Conservation (phyloP, 2,329 filamentous ascomycete species). For the Akanthomyces lecanii region DNA sequence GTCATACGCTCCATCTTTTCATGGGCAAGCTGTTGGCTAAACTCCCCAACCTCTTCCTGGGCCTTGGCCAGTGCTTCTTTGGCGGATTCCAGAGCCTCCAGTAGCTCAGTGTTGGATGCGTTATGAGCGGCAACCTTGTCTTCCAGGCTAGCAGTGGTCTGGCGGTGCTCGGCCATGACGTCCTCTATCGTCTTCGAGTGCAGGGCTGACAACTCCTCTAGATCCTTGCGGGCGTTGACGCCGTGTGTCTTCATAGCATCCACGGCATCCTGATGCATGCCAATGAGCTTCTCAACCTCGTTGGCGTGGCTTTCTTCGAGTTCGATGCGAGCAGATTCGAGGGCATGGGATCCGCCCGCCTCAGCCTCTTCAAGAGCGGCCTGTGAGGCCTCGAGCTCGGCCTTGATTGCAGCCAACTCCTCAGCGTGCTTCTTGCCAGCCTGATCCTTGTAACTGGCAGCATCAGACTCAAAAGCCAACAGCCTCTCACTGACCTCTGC, state of each 20-base stretch:
- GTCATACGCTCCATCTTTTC: conserved; percentile 59
- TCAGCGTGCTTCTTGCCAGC: conserved; percentile 28
- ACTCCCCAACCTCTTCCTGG: conserved; percentile 44
- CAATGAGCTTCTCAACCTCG: conserved; percentile 45
- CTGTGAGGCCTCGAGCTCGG: conserved; percentile 35
- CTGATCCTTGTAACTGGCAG: conserved; percentile 26
- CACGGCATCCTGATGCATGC: conserved; percentile 39
- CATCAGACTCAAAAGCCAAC: conserved; percentile 22
- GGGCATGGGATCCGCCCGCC: conserved; percentile 38
- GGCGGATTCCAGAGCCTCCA: conserved; percentile 34
- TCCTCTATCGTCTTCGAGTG: conserved; percentile 37
- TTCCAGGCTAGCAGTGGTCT: conserved; percentile 30
- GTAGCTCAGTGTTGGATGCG: conserved; percentile 33
- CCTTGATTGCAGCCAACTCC: conserved; percentile 33
- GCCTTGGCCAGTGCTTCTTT: conserved; percentile 42
- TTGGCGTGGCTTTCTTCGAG: conserved; percentile 42
- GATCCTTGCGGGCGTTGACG: conserved; percentile 36
- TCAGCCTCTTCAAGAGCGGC: conserved; percentile 45
- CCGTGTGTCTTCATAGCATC: conserved; percentile 38
- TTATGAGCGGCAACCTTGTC: conserved; percentile 35
- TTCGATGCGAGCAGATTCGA: conserved; percentile 43
- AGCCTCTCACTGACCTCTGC: conserved; percentile 31
- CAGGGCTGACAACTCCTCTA: conserved; percentile 38
- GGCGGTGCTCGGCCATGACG: conserved; percentile 37
- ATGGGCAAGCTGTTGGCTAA: conserved; percentile 51